These are phyloP conservation scores for Jimgerdemannia flammicorona DNA, from an alignment of 192 early-diverging fungal genomes.

Conservation along the genomic window DNA sequence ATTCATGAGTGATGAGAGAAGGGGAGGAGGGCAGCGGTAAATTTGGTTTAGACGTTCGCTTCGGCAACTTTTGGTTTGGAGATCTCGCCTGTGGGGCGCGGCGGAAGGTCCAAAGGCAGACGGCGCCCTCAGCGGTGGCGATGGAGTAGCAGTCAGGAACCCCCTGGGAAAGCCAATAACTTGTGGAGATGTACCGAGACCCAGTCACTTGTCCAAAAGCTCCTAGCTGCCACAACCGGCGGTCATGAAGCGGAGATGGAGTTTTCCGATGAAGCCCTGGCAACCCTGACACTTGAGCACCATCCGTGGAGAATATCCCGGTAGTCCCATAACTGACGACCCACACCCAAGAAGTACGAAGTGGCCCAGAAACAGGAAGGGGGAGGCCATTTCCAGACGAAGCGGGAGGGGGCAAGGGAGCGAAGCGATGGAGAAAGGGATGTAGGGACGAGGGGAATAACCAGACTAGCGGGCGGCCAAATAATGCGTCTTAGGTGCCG, in stretches of 20 bases:
- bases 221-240: too few species aligned
- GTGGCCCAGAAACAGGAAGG: background rate
- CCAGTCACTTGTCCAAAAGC: too few species aligned
- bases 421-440: background rate
- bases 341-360: background rate
- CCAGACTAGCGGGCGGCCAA: background rate
- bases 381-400: background rate
- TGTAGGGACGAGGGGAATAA: background rate
- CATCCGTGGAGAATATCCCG: background rate
- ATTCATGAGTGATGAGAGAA: background rate
- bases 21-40: constrained; percentile 2
- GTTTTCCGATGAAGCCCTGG: background rate
- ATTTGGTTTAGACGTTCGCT: constrained; percentile 1
- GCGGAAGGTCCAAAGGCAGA: background rate
- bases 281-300: background rate
- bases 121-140: too few species aligned
- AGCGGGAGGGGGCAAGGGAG: background rate
- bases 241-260: too few species aligned
- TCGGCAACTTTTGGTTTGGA: background rate
- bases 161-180: too few species aligned
- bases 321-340: background rate
- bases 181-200: too few species aligned
- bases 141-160: too few species aligned
- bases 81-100: background rate
- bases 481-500: background rate